phyloP scores from a whole-genome alignment of 208 protist species.

The Acanthamoeba lenticulata region DNA sequence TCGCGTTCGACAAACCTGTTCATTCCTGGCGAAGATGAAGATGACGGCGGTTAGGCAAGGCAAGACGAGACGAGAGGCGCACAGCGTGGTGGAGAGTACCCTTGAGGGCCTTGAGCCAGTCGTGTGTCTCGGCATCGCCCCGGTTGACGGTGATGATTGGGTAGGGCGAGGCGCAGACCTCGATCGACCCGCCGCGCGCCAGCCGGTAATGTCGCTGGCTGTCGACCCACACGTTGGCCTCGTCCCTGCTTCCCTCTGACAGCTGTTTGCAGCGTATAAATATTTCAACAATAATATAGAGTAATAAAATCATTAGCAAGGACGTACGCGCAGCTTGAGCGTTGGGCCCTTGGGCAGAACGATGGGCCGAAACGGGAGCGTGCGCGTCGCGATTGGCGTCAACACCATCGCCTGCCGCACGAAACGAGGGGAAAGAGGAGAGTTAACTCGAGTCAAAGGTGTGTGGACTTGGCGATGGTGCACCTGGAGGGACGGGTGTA shows the following conservation, averaged over 20 bases:
- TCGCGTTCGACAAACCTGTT: not conserved
- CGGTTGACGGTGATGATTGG: conserved; percentile 41
- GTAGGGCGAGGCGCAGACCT: conserved; percentile 24
- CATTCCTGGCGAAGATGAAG: not conserved
- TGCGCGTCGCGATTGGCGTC: conserved; percentile 27
- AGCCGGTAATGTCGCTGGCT: not conserved
- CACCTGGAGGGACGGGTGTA: conserved; percentile 28
- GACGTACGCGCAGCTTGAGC: not conserved
- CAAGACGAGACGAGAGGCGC: not conserved
- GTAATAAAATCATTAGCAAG: not conserved
- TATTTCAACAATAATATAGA: not conserved
- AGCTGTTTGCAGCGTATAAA: not conserved
- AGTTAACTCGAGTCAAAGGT: not conserved
- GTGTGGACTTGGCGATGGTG: not conserved
- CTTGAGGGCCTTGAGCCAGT: conserved; percentile 36
- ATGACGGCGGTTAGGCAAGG: not conserved
- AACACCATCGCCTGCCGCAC: not conserved
- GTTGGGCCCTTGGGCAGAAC: not conserved
- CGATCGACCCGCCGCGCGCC: not conserved
- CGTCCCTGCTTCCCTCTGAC: conserved; percentile 17
- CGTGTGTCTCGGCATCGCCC: not conserved
- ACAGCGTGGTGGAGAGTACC: not conserved
- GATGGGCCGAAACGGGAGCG: not conserved
- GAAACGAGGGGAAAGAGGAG: not conserved
- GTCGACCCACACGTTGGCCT: conserved; percentile 38